phyloP scores from a whole-genome alignment of 1,284 basidiomycete genomes.

The Leccinum solheimii region DNA sequence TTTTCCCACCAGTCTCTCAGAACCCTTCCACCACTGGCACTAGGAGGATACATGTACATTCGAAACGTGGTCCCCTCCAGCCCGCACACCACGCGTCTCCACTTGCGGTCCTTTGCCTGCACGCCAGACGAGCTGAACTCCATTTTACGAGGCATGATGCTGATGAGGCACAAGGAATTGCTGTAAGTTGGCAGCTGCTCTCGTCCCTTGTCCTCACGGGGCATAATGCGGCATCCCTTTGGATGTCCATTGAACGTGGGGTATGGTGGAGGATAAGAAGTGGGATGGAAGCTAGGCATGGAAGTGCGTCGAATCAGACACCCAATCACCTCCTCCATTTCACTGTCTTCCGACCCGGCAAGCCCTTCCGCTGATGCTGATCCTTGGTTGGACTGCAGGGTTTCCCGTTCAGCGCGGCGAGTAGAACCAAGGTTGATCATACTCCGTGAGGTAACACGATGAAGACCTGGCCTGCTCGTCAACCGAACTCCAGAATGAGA shows the following conservation, averaged over 20 bases:
- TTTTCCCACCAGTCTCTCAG: too few relatives aligned
- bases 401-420: constrained; percentile 23
- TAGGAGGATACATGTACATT: too few relatives aligned
- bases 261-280: constrained; percentile 11
- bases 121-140: constrained; percentile 87
- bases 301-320: too few relatives aligned
- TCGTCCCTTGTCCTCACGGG: constrained; percentile 57
- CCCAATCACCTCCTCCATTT: not conserved
- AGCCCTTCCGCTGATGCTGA: constrained; percentile 16
- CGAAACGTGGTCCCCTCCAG: constrained; percentile 63
- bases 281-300: too few relatives aligned
- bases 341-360: constrained; percentile 26
- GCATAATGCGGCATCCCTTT: constrained; percentile 19
- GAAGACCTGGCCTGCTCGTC: constrained; percentile 29
- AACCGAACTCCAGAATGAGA: constrained; percentile 8
- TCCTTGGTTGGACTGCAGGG: constrained; percentile 6
- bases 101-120: constrained; percentile 88
- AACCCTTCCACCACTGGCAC: too few relatives aligned
- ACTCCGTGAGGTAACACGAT: constrained; percentile 48
- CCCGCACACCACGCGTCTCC: constrained; percentile 88
- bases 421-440: constrained; percentile 41
- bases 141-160: constrained; percentile 90
- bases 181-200: constrained; percentile 84
- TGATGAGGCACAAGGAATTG: constrained; percentile 83
- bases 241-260: constrained; percentile 32